Percentiles rank a stretch among this genome's conserved stretches.
Conservation (phyloP, 495 filamentous ascomycete species). For the Xylaria bambusicola region DNA sequence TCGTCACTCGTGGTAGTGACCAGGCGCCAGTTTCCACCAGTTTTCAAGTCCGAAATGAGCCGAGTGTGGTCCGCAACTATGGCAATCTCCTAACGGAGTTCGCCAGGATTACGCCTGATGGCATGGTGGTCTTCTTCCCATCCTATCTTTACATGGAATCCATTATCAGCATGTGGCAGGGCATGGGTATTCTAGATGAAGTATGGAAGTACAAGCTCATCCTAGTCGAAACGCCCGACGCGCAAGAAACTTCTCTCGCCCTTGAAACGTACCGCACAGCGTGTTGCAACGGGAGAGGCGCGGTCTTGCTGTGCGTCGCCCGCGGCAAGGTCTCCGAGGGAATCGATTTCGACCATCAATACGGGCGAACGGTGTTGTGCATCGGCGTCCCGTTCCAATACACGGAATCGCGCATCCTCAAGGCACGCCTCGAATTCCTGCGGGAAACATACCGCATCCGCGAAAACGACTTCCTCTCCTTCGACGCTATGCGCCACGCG, state of each 20-base stretch:
- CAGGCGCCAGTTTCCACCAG: conserved; percentile 87
- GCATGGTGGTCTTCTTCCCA: conserved; percentile 98
- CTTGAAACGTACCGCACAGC: conserved; percentile 96
- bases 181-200: conserved; percentile 94
- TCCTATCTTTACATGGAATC: conserved; percentile 99
- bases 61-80: conserved; percentile 91
- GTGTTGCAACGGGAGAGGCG: conserved; percentile 94
- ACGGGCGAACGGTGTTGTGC: conserved; percentile 93
- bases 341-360: conserved; percentile 99
- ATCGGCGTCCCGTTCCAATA: conserved; percentile 99
- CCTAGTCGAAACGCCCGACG: conserved; percentile 95
- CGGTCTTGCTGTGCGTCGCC: conserved; percentile 89
- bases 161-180: conserved; percentile 98
- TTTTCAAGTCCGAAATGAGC: conserved; percentile 94
- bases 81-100: conserved; percentile 92
- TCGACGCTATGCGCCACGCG: conserved; percentile 98
- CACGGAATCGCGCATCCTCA: conserved; percentile 95
- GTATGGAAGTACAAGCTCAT: conserved; percentile 99
- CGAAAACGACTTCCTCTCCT: conserved; percentile 97
- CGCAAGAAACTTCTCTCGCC: conserved; percentile 93
- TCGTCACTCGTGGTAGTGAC: conserved; percentile 92
- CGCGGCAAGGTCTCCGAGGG: conserved; percentile 97
- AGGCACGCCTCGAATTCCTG: conserved; percentile 93
- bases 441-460: conserved; percentile 95
- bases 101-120: conserved; percentile 90